These are phyloP conservation scores for Lachnum nothofagi DNA, from an alignment of 2,329 filamentous ascomycete species.

Conservation along the genomic window DNA sequence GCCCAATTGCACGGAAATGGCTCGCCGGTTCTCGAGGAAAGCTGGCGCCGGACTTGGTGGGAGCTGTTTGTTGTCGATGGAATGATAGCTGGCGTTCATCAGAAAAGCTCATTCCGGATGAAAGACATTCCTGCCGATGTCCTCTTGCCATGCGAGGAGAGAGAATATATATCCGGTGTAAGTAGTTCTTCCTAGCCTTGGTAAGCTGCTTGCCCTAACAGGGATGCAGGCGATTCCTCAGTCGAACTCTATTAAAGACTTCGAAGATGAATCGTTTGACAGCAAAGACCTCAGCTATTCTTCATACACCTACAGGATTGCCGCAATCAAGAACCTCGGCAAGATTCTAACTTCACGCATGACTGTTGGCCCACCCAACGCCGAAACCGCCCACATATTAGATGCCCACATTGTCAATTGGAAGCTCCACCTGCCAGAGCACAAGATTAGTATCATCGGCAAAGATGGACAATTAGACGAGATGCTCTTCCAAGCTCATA, in stretches of 20 bases:
- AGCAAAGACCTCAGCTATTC: conserved; percentile 68
- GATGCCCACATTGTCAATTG: conserved; percentile 61
- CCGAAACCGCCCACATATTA: conserved; percentile 50
- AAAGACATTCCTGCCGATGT: conserved; percentile 63
- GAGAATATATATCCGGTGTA: conserved; percentile 17
- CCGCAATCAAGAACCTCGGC: conserved; percentile 71
- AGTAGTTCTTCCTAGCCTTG: not conserved
- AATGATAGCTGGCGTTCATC: conserved; percentile 74
- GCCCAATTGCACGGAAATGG: conserved; percentile 58
- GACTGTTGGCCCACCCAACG: conserved; percentile 45
- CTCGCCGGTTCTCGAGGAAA: conserved; percentile 68
- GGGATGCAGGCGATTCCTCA: conserved; percentile 50
- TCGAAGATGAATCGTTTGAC: conserved; percentile 61
- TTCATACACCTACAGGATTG: conserved; percentile 78
- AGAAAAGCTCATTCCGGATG: conserved; percentile 61
- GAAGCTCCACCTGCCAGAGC: conserved; percentile 68
- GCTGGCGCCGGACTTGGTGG: conserved; percentile 87
- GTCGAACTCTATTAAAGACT: conserved; percentile 64
- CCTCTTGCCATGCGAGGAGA: conserved; percentile 73
- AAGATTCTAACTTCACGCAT: conserved; percentile 58
- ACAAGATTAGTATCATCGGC: conserved; percentile 64
- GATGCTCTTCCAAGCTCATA: conserved; percentile 84
- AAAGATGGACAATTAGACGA: conserved; percentile 71
- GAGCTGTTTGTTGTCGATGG: conserved; percentile 62
- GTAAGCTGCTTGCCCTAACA: conserved; percentile 29